Percentiles rank a stretch among this genome's conserved stretches.
These are phyloP conservation scores for Pholiota adiposa DNA, from an alignment of 1,284 basidiomycete genomes.

Conservation along the genomic window DNA sequence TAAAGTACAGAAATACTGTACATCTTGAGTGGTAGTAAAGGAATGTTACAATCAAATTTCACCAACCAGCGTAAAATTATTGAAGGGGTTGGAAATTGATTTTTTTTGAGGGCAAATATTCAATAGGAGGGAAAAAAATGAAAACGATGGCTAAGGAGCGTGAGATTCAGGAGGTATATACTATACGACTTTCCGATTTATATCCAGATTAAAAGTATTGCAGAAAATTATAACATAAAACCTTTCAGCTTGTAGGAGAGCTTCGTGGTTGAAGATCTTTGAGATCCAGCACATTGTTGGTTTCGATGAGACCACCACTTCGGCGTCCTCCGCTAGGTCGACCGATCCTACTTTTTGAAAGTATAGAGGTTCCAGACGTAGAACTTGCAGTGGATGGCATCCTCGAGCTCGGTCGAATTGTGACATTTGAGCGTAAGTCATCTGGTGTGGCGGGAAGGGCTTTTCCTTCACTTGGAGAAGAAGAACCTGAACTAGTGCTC, in stretches of 20 bases:
- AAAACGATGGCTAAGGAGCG: constrained; percentile 18
- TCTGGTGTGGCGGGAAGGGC: constrained; percentile 43
- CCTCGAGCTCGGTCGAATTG: constrained; percentile 50
- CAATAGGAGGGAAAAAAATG: constrained; percentile 2
- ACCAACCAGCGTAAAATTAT: not conserved
- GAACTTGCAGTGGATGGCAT: constrained; percentile 34
- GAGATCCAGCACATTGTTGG: constrained; percentile 23
- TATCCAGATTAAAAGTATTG: constrained; percentile 17
- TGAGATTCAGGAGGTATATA: constrained; percentile 15
- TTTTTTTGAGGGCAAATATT: constrained; percentile 1
- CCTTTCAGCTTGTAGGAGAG: constrained; percentile 14
- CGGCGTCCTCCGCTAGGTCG: constrained; percentile 53
- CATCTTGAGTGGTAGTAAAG: constrained; percentile 9
- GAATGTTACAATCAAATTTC: constrained; percentile 6
- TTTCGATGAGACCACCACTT: constrained; percentile 38
- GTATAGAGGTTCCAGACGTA: constrained; percentile 12
- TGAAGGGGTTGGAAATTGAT: too few relatives aligned
- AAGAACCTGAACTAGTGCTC: constrained; percentile 26
- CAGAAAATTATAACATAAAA: not conserved
- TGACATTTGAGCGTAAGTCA: constrained; percentile 48
- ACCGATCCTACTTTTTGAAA: constrained; percentile 65
- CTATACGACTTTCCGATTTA: constrained; percentile 11
- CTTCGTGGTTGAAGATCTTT: constrained; percentile 31
- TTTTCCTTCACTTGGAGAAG: constrained; percentile 30
- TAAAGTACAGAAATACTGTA: constrained; percentile 4